Base-by-base conservation (phyloP, 2,329 filamentous ascomycete species). In the Helotiales sp. region DNA sequence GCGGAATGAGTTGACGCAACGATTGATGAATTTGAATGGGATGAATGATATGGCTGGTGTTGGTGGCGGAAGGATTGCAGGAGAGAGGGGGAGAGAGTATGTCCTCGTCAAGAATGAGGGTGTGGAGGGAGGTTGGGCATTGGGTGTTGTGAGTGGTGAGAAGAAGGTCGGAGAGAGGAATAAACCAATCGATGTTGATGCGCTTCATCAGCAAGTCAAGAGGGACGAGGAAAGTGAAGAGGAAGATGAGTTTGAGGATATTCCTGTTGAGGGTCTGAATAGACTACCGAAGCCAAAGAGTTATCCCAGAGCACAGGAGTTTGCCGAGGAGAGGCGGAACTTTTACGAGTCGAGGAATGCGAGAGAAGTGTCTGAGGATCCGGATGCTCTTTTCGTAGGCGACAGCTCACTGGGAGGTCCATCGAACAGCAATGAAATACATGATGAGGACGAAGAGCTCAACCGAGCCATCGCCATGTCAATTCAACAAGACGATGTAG, bases 91-190 rank as follows among this genome's bases (percentile, higher is more conserved):
- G 13, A 87, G 91, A 68, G 95, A 99, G 72, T 99, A 99, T 69
- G 93, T 99, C 12, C 78, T 99, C 3, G 93, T 99, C 36, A 96
- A 95, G 75, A 98, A 98, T 67, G 91, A 96, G 44, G 91, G 92
- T 0, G 92, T 91, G 1, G 93, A 98, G 71, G 95, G 95, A 46
- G 95, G 95, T 5, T 99, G 93, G 92, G 93, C 93, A 0, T 77
- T 99, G 5, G 95, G 95, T 52, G 95, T 99, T 25, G 93, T 99
- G 22, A 92, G 88, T 61, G 91, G 87, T 60, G 88, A 91, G 59
- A 96, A 90, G 63, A 85, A 95, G 51, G 82, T 87, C 42, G 92
- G 91, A 2, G 83, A 90, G 62, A 84, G 85, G 27, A 88, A 93
- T 62, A 96, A 92, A 71, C 93, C 95, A 0, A 98, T 99, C 59